Evolutionary conservation across 1,284 basidiomycete species (phyloP).

Genomic region (Uromyces viciae-fabae): DNA sequence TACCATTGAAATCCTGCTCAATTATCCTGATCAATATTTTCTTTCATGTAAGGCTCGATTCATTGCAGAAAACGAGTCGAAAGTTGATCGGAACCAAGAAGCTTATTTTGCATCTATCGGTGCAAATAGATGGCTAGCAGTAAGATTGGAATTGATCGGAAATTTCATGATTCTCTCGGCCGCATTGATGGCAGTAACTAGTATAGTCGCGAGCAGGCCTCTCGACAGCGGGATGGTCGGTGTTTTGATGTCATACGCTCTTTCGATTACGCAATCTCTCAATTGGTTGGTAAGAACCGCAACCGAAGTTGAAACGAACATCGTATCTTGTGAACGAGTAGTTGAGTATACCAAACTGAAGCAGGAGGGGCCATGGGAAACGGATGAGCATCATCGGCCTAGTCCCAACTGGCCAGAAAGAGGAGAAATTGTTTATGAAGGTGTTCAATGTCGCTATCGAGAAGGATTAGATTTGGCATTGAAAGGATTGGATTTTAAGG

Average conservation of each 20-base stretch:
- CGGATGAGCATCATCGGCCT: constrained; percentile 60
- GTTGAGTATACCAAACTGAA: constrained; percentile 67
- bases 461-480: constrained; percentile 74
- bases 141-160: constrained; percentile 76
- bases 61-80: constrained; percentile 69
- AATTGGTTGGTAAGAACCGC: constrained; percentile 88
- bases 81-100: constrained; percentile 75
- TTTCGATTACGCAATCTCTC: constrained; percentile 62
- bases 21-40: background rate
- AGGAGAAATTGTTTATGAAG: constrained; percentile 74
- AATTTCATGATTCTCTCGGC: constrained; percentile 73
- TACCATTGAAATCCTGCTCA: background rate
- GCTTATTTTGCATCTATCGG: constrained; percentile 67
- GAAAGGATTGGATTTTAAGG: constrained; percentile 66
- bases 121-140: constrained; percentile 74
- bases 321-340: constrained; percentile 68
- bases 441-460: constrained; percentile 68
- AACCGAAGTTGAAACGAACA: constrained; percentile 88
- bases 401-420: constrained; percentile 68
- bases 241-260: constrained; percentile 79
- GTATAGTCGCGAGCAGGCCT: constrained; percentile 62
- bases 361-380: constrained; percentile 71
- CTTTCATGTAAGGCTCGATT: constrained; percentile 66
- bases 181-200: constrained; percentile 66
- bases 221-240: constrained; percentile 86